Evolutionary conservation across 805 yeast species (phyloP).

Genomic region (Barnettozyma salicaria): DNA sequence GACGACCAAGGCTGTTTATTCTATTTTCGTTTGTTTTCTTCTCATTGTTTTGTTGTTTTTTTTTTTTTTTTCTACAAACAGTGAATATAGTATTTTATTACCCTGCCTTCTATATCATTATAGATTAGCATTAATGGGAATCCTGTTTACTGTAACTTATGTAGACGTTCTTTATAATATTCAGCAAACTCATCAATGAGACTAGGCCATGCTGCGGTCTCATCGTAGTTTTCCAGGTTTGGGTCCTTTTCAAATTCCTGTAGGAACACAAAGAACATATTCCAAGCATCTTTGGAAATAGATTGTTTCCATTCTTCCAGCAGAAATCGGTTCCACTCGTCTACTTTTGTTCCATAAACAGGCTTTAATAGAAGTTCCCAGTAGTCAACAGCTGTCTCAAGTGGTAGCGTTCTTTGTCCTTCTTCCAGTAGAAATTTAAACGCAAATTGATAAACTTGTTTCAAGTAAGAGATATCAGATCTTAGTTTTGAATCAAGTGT

Average conservation of each 20-base stretch:
- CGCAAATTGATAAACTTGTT: slow-evolving; percentile 61
- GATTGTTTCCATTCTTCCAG: slow-evolving; percentile 35
- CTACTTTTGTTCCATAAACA: slow-evolving; percentile 29
- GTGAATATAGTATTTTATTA: too few relatives aligned
- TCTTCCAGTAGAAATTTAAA: slow-evolving; percentile 60
- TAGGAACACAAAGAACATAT: slow-evolving; percentile 68
- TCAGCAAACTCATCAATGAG: slow-evolving; percentile 81
- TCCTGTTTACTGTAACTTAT: too few relatives aligned
- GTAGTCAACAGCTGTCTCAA: slow-evolving; percentile 63
- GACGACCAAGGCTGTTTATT: neutral
- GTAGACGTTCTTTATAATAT: slow-evolving; percentile 27
- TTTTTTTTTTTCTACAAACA: too few relatives aligned
- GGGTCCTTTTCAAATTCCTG: slow-evolving; percentile 48
- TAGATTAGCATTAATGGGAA: too few relatives aligned
- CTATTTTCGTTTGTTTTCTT: too few relatives aligned
- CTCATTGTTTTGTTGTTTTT: too few relatives aligned
- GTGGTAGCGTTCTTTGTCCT: slow-evolving; percentile 47
- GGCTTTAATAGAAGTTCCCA: slow-evolving; percentile 63
- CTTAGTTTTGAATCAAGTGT: slow-evolving; percentile 30
- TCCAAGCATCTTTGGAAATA: slow-evolving; percentile 77
- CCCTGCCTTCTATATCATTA: too few relatives aligned
- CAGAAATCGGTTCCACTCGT: slow-evolving; percentile 57
- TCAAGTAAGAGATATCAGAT: slow-evolving; percentile 38
- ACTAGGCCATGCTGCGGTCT: slow-evolving; percentile 88
- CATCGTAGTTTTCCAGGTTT: slow-evolving; percentile 55